Base-by-base conservation (phyloP, 345 rosid species). In the Bretschneidera sinensis region DNA sequence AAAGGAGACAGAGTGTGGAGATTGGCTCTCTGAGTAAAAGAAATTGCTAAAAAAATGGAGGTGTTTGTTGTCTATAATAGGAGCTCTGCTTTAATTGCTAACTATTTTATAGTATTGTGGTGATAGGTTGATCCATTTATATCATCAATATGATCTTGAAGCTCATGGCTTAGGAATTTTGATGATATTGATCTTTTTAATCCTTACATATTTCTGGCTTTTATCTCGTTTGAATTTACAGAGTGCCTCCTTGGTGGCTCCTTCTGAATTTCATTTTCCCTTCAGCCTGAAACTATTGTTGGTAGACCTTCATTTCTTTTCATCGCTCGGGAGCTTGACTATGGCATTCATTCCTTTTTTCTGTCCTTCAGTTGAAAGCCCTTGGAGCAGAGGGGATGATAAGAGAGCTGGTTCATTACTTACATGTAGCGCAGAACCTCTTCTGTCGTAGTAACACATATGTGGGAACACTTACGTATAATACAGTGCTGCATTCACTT, bases 301-400 rank as follows among this genome's bases (percentile, higher is more conserved):
- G 45, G 45, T 39, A 39, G 15, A 39, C 17, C 18, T 23, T 22
- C 34, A 17, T 24, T 54, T 16, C 50, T 22, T 48, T 34, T 10
- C 56, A 17, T 63, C 17, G 48, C 17, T 28, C 18, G 43, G 33
- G 34, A 59, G 43, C 51, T 57, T 43, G 24, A 23, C 17, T 65
- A 28, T 34, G 45, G n/a, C 18, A 21, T 56, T 58, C 21, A 28
- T 33, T 60, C 48, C 45, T 45, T 16, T 52, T 65, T 60, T 21
- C 19, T 43, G 39, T 24, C 68, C 60, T 65, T 65, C 77, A 92
- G 97, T 79, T 92, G 51, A 79, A 71, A 76, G 95, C 84, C 25
- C 81, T 87, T 49, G 95, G 96, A 66, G 65, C 75, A 51, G 99
- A 83, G 76, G 97, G 87, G 59, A 80, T 90, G 96, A 74, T 71